Evolutionary conservation across 2,329 filamentous ascomycete species (phyloP).

Genomic region (Lecanicillium sp.): DNA sequence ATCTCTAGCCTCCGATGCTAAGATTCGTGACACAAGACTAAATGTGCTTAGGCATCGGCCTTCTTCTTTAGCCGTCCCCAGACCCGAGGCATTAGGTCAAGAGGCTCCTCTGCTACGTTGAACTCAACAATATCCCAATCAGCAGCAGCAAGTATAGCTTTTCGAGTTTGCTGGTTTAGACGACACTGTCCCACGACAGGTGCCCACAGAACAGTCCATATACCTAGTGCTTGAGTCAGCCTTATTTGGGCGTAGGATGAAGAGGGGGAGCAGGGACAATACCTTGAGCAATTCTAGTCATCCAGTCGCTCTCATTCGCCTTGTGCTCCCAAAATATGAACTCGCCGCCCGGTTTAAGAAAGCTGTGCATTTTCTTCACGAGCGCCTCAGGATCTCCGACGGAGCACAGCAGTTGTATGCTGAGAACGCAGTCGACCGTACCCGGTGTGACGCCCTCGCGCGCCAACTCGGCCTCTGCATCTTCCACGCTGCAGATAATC

Average conservation of each 20-base stretch:
- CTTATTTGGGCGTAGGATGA: background rate
- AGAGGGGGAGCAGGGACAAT: constrained; percentile 9
- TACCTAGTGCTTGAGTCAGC: background rate
- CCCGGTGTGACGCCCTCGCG: constrained; percentile 24
- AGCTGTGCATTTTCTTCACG: constrained; percentile 24
- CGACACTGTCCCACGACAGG: constrained; percentile 3
- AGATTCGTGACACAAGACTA: background rate
- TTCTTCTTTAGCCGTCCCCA: constrained; percentile 1
- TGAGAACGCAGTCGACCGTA: constrained; percentile 30
- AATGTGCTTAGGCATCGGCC: background rate
- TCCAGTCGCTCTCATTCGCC: constrained; percentile 13
- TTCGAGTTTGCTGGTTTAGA: constrained; percentile 1
- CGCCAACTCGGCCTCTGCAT: constrained; percentile 23
- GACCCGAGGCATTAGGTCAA: constrained; percentile 7
- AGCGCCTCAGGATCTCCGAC: constrained; percentile 19
- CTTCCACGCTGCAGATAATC: constrained; percentile 28
- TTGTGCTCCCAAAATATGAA: constrained; percentile 39
- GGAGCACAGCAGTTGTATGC: constrained; percentile 34
- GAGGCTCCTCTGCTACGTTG: background rate
- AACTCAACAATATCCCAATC: constrained; percentile 5
- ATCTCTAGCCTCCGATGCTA: background rate
- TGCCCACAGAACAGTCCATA: constrained; percentile 4
- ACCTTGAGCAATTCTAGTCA: constrained; percentile 23
- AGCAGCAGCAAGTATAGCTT: constrained; percentile 1
- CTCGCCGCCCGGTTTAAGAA: constrained; percentile 35